Percentiles rank a stretch among this genome's conserved stretches.
phyloP scores from a whole-genome alignment of 2,329 filamentous ascomycete species.

The Arthrobotrys pseudoclavata region DNA sequence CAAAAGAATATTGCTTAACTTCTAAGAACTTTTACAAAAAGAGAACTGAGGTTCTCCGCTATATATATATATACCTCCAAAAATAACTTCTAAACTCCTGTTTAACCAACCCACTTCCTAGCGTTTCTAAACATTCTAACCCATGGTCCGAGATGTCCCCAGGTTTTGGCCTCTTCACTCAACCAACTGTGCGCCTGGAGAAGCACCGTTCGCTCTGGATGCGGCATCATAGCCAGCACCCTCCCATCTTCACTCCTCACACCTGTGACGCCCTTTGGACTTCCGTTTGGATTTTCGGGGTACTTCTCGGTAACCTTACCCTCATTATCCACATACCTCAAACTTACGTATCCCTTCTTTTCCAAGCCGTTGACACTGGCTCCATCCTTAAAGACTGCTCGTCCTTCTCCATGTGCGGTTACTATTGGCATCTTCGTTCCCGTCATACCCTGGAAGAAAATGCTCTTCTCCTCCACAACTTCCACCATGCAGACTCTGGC shows the following conservation, averaged over 20 bases:
- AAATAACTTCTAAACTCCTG: constrained; percentile 23
- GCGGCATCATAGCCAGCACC: constrained; percentile 91
- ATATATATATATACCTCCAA: constrained; percentile 11
- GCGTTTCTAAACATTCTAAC: constrained; percentile 87
- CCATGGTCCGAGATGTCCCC: constrained; percentile 85
- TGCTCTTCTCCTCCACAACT: constrained; percentile 78
- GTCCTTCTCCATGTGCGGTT: constrained; percentile 91
- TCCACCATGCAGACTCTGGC: constrained; percentile 87
- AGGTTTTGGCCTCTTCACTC: constrained; percentile 77
- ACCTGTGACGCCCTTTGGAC: constrained; percentile 83
- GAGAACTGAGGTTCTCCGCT: not conserved
- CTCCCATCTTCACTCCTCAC: constrained; percentile 82
- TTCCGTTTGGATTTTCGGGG: constrained; percentile 90
- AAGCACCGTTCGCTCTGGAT: constrained; percentile 90
- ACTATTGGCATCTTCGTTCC: constrained; percentile 86
- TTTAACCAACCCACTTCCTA: constrained; percentile 83
- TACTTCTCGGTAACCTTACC: constrained; percentile 82
- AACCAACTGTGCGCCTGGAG: constrained; percentile 82
- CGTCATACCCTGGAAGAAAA: constrained; percentile 91
- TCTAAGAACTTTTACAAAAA: constrained; percentile 26
- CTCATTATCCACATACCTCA: constrained; percentile 89
- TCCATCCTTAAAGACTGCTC: constrained; percentile 74
- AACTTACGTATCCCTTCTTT: constrained; percentile 77
- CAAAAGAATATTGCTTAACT: constrained; percentile 35
- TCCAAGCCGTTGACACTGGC: constrained; percentile 70